Conservation (phyloP, 192 early-diverging fungal species). For the Allomyces macrogynus region DNA sequence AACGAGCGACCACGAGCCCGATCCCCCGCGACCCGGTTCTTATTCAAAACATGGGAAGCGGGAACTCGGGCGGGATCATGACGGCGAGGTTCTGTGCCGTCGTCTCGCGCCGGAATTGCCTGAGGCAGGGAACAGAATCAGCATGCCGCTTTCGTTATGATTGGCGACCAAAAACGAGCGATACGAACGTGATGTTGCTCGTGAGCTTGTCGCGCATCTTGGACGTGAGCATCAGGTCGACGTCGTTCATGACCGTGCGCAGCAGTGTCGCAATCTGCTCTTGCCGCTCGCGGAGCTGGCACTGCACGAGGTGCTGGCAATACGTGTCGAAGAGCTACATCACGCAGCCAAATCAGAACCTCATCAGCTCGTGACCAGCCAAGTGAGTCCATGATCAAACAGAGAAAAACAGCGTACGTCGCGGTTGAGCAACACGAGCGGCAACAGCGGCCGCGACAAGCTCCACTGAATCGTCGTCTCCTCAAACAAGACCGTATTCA, state of each 20-base stretch:
- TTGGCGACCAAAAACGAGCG: constrained; percentile 3
- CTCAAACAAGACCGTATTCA: constrained; percentile 62
- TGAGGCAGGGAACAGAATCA: constrained; percentile 21
- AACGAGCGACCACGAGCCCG: no score
- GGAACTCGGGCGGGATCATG: constrained; percentile 18
- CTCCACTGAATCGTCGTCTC: constrained; percentile 64
- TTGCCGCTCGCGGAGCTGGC: constrained; percentile 26
- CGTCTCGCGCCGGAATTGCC: constrained; percentile 17
- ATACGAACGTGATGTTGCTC: constrained; percentile 24
- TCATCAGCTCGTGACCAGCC: background rate
- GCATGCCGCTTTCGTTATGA: constrained; percentile 16
- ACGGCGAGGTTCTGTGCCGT: constrained; percentile 18
- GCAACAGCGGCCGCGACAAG: constrained; percentile 58
- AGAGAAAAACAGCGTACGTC: constrained; percentile 12
- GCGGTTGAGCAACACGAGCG: constrained; percentile 51
- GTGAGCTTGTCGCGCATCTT: constrained; percentile 47
- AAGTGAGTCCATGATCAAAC: background rate
- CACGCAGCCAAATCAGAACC: no score
- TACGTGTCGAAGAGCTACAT: constrained; percentile 20
- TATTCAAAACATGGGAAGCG: no score
- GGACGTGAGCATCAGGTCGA: constrained; percentile 24
- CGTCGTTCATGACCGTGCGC: constrained; percentile 30
- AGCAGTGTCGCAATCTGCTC: constrained; percentile 17
- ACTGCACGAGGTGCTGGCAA: constrained; percentile 24
- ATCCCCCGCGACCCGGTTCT: no score